Evolutionary conservation across 345 rosid species (phyloP).

Genomic region (Luvunga scandens): DNA sequence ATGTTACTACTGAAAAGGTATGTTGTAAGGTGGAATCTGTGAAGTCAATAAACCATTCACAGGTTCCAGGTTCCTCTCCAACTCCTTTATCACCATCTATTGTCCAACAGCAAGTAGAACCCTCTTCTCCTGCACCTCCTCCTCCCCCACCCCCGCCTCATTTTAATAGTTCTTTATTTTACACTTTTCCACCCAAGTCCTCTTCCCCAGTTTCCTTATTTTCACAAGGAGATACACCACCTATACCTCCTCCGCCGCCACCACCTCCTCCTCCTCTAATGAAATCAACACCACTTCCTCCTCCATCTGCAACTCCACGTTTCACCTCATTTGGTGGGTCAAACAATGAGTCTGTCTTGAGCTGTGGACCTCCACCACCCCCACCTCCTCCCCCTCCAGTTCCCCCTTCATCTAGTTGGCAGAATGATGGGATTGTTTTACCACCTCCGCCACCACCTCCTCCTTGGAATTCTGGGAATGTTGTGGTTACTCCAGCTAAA

Average conservation of each 20-base stretch:
- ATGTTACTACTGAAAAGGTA: constrained; percentile 20
- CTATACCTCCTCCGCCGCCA: constrained; percentile 11
- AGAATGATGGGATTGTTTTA: constrained; percentile 28
- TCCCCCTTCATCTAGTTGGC: constrained; percentile 30
- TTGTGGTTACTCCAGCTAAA: constrained; percentile 21
- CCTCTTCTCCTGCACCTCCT: constrained; percentile 24
- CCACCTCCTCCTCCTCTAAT: constrained; percentile 15
- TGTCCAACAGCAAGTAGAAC: constrained; percentile 25
- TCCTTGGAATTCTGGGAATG: constrained; percentile 53
- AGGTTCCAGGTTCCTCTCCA: constrained; percentile 41
- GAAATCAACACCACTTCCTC: constrained; percentile 1
- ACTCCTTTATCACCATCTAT: constrained; percentile 29
- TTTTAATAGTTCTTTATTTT: background rate
- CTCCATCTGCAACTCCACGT: constrained; percentile 18
- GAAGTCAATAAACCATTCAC: constrained; percentile 29
- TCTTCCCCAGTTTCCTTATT: background rate
- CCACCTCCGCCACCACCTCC: constrained; percentile 56
- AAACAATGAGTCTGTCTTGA: constrained; percentile 22
- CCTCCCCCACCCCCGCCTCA: constrained; percentile 29
- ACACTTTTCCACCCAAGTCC: background rate
- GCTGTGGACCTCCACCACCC: constrained; percentile 28
- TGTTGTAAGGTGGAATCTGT: constrained; percentile 24
- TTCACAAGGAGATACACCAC: background rate
- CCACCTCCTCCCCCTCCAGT: constrained; percentile 37
- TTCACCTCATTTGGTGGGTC: constrained; percentile 26